Conservation (phyloP, 371 early-diverging fungal genomes). For the Circinella umbellata region DNA sequence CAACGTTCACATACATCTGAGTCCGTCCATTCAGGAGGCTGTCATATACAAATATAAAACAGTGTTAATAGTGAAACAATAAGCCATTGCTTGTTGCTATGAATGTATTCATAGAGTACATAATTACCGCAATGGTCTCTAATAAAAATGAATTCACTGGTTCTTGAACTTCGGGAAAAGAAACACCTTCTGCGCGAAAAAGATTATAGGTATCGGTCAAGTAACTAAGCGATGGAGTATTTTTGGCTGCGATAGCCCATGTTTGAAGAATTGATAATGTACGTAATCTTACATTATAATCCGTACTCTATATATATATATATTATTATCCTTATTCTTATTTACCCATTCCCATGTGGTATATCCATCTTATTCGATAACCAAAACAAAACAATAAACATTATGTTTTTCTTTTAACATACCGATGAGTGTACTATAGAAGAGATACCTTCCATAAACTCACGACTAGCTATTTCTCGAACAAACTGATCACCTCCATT, state of each 20-base stretch:
- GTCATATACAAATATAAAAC: no score
- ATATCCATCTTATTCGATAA: no score
- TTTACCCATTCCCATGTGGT: background rate
- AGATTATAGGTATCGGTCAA: slow-evolving; percentile 74
- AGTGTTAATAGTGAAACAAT: no score
- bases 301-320: background rate
- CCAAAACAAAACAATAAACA: background rate
- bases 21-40: slow-evolving; percentile 71
- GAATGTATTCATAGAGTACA: background rate
- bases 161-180: slow-evolving; percentile 63
- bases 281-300: slow-evolving; percentile 16
- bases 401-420: background rate
- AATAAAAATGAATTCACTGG: slow-evolving; percentile 59
- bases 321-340: no score
- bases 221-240: slow-evolving; percentile 75
- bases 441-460: slow-evolving; percentile 86
- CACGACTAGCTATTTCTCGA: slow-evolving; percentile 84
- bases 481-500: slow-evolving; percentile 90
- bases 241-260: slow-evolving; percentile 86
- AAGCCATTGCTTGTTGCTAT: no score
- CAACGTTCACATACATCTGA: slow-evolving; percentile 92
- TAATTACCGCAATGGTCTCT: slow-evolving; percentile 71
- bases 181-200: slow-evolving; percentile 71
- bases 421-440: slow-evolving; percentile 56
- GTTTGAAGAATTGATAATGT: slow-evolving; percentile 80